Conservation (phyloP, 176 grass and related monocot genomes). For the Oryza glumipatula region DNA sequence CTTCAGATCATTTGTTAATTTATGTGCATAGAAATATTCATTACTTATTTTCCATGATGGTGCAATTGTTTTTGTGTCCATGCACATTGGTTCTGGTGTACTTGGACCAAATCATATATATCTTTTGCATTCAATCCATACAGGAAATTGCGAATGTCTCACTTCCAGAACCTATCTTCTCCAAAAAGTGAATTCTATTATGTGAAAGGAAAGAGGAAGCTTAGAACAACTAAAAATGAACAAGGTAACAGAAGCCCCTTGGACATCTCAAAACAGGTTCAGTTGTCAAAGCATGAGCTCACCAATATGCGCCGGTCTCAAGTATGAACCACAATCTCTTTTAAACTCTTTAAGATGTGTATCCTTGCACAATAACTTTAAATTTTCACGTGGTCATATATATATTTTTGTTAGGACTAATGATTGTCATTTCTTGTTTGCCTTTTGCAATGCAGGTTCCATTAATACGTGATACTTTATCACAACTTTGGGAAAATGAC, state of each 20-base stretch:
- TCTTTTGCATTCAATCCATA: conserved; percentile 46
- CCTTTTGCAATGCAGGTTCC: conserved; percentile 73
- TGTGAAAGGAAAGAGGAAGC: conserved; percentile 69
- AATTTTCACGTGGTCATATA: conserved; percentile 10
- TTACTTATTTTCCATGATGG: background rate
- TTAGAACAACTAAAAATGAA: conserved; percentile 65
- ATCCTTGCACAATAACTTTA: conserved; percentile 23
- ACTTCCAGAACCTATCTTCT: conserved; percentile 65
- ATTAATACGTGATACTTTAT: conserved; percentile 90
- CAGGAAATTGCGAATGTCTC: conserved; percentile 87
- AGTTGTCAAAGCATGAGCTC: conserved; percentile 86
- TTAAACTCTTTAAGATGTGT: conserved; percentile 25
- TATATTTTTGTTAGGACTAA: conserved; percentile 20
- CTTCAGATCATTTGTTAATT: conserved; percentile 12
- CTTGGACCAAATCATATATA: conserved; percentile 29
- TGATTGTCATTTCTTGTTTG: conserved; percentile 36
- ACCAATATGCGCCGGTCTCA: conserved; percentile 85
- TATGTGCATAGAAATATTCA: background rate
- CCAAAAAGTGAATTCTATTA: conserved; percentile 63
- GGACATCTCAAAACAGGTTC: conserved; percentile 67
- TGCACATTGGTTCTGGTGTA: conserved; percentile 31
- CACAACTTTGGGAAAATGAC: conserved; percentile 77
- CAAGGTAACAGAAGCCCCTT: conserved; percentile 53
- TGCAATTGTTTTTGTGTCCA: background rate
- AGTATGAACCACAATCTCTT: conserved; percentile 48